Base-by-base conservation (phyloP, 805 yeast species). In the Metschnikowia lachancei region DNA sequence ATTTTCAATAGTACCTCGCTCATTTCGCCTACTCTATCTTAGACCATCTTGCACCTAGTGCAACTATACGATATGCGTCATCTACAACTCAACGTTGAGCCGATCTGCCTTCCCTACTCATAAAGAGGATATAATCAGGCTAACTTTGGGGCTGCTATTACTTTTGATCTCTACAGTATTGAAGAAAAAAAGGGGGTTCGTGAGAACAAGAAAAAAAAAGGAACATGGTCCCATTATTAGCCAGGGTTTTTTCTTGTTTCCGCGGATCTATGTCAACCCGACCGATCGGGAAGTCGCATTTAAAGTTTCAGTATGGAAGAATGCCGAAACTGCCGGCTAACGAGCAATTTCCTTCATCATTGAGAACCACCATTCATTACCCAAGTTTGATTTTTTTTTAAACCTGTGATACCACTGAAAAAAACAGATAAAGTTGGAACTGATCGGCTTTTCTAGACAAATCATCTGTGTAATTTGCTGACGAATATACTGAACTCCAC, bases 221-320 rank as follows among this genome's bases (percentile, higher is more conserved):
- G 24, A 26, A 26, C 28, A 26, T 12, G 10, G 10, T 9, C 8
- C 7, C 28, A 9, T 14, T 7, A 13, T 30, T 18, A 5, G 20
- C 14, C 36, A 33, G 36, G 19, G 36, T 33, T 6, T 17, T 14
- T 6, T n/a, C 6, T 18, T 17, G 22, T 12, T 17, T 14, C 17
- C 36, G 36, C 36, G 36, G 36, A 12, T 17, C 35, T n/a, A 33
- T 13, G 20, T 17, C 19, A 33, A 16, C n/a, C 17, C 22, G 37
- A 31, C 35, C 18, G 32, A 36, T 24, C 20, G 8, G 36, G 36
- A 41, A 41, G 29, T 36, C 45, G 45, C 45, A 29, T 29, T 28
- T 17, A 36, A 36, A 35, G 14, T 14, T 41, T 34, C 43, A 32
- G 13, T 26, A 13, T 24, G 32, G 24, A 20, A 31, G 36, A 20